Evolutionary conservation across 176 grass and related monocot species (phyloP).

Genomic region (Luzula sylvatica): DNA sequence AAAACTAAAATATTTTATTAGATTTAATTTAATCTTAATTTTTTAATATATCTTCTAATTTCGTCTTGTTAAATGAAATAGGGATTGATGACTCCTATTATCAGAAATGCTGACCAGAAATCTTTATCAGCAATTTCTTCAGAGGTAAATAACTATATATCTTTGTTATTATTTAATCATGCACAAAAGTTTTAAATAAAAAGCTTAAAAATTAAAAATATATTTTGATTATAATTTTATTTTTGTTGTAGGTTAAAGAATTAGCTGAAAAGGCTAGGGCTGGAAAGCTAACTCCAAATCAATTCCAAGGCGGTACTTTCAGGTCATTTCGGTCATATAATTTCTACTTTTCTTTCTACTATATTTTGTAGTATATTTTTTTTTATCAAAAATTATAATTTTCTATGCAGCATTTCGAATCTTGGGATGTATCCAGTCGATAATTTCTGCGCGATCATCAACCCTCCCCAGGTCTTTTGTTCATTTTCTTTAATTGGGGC

Average conservation of each 20-base stretch:
- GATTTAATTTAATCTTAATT: conserved; percentile 11
- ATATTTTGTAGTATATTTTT: conserved; percentile 4
- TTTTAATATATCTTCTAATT: neutral
- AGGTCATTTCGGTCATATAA: conserved; percentile 37
- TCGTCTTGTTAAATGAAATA: neutral
- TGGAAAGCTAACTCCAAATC: conserved; percentile 76
- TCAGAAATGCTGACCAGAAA: conserved; percentile 94
- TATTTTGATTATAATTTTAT: too few relatives aligned
- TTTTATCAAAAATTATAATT: conserved; percentile 16
- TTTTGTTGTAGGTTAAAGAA: conserved; percentile 61
- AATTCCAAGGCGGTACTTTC: conserved; percentile 90
- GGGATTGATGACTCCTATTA: conserved; percentile 97
- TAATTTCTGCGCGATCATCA: conserved; percentile 98
- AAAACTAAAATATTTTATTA: conserved; percentile 14
- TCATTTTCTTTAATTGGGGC: neutral
- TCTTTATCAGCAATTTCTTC: conserved; percentile 85
- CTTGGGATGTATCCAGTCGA: conserved; percentile 96
- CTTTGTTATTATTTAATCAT: conserved; percentile 3
- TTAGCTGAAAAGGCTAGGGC: conserved; percentile 78
- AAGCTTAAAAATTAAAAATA: too few relatives aligned
- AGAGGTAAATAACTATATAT: conserved; percentile 44
- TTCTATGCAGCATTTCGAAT: conserved; percentile 77
- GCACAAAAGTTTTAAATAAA: neutral
- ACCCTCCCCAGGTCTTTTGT: conserved; percentile 70
- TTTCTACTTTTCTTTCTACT: conserved; percentile 1